Evolutionary conservation across 495 filamentous ascomycete species (phyloP).

Genomic region (Penicillium odoratum): DNA sequence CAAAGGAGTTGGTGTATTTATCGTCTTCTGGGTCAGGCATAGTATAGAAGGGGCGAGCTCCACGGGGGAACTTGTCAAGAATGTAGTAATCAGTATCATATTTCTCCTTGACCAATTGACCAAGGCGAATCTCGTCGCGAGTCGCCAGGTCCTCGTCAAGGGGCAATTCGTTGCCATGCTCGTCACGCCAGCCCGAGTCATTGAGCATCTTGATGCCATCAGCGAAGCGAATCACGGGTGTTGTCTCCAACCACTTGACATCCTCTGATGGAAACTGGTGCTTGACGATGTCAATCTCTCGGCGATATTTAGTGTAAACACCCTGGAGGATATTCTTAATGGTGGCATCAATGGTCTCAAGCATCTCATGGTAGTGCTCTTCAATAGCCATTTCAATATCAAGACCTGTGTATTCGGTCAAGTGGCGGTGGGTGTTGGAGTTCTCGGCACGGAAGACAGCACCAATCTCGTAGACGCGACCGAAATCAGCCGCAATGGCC

Average conservation of each 20-base stretch:
- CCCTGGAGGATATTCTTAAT: slow-evolving; percentile 82
- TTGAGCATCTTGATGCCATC: slow-evolving; percentile 80
- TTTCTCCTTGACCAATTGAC: slow-evolving; percentile 78
- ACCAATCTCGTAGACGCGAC: slow-evolving; percentile 84
- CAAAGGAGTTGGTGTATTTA: slow-evolving; percentile 83
- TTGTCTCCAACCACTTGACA: slow-evolving; percentile 77
- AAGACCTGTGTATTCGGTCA: slow-evolving; percentile 94
- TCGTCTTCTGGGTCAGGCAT: slow-evolving; percentile 79
- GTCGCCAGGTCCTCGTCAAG: slow-evolving; percentile 79
- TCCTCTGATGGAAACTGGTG: slow-evolving; percentile 66
- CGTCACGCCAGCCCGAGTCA: slow-evolving; percentile 75
- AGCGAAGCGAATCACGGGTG: slow-evolving; percentile 75
- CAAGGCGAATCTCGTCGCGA: slow-evolving; percentile 83
- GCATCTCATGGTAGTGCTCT: slow-evolving; percentile 83
- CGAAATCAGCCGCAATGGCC: slow-evolving; percentile 84
- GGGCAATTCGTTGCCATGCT: slow-evolving; percentile 67
- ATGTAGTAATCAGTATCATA: slow-evolving; percentile 91
- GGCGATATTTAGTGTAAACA: slow-evolving; percentile 60
- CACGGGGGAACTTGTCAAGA: slow-evolving; percentile 87
- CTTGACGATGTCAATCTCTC: slow-evolving; percentile 69
- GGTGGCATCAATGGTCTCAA: slow-evolving; percentile 70
- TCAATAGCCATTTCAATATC: slow-evolving; percentile 97
- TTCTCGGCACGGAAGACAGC: slow-evolving; percentile 94
- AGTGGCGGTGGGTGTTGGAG: slow-evolving; percentile 88
- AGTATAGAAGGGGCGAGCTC: slow-evolving; percentile 89